Conservation (phyloP, 2,329 filamentous ascomycete species). For the Fusarium newnesense region DNA sequence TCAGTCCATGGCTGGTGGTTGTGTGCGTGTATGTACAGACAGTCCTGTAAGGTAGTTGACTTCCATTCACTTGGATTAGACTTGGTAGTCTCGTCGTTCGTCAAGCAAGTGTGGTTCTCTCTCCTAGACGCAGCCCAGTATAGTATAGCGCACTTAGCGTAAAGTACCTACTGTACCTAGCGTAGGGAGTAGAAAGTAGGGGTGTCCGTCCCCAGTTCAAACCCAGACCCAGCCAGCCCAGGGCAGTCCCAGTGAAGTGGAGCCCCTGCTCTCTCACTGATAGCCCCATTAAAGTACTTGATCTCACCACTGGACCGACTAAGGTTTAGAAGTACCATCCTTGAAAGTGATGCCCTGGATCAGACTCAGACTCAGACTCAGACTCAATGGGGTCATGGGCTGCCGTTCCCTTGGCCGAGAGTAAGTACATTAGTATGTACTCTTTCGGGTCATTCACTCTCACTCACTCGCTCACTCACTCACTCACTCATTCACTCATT, state of each 20-base stretch:
- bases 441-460: background rate
- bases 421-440: background rate
- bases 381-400: constrained; percentile 30
- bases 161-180: constrained; percentile 11
- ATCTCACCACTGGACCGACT: background rate
- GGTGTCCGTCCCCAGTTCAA: constrained; percentile 12
- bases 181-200: constrained; percentile 26
- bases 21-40: constrained; percentile 37
- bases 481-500: constrained; percentile 13
- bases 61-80: constrained; percentile 29
- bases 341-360: constrained; percentile 22
- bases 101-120: constrained; percentile 38
- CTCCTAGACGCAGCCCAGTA: constrained; percentile 22
- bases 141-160: constrained; percentile 19
- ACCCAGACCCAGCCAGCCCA: background rate
- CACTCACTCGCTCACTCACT: constrained; percentile 30
- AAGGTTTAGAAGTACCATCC: constrained; percentile 6
- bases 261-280: background rate
- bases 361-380: constrained; percentile 16
- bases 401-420: constrained; percentile 43
- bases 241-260: background rate
- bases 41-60: constrained; percentile 25
- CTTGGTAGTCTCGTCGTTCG: constrained; percentile 37
- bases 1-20: constrained; percentile 47
- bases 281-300: constrained; percentile 6